phyloP scores from a whole-genome alignment of 2,329 filamentous ascomycete species.

The Sporothrix globosa region DNA sequence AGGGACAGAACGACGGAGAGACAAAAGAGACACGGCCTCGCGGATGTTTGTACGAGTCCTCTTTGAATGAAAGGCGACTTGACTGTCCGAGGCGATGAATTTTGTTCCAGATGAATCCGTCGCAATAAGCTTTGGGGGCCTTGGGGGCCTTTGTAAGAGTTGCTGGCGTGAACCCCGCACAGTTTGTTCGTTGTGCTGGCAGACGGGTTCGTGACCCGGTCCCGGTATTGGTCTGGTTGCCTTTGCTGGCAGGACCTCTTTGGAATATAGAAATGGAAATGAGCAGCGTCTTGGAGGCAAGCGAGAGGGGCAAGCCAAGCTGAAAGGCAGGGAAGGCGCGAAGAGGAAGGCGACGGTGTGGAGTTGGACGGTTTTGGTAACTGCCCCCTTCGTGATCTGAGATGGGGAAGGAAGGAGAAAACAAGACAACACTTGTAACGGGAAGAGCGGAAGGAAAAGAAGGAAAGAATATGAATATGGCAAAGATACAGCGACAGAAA shows the following conservation, averaged over 20 bases:
- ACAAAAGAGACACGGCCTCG: conserved; percentile 10
- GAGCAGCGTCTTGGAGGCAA: conserved; percentile 25
- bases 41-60: background rate
- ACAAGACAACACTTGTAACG: background rate
- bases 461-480: background rate
- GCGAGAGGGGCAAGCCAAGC: conserved; percentile 17
- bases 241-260: too few species aligned
- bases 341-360: background rate
- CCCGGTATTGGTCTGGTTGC: conserved; percentile 1
- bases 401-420: background rate
- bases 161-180: conserved; percentile 12
- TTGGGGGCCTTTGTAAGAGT: background rate
- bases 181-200: conserved; percentile 3
- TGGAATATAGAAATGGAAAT: background rate
- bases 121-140: background rate
- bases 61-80: background rate
- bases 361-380: conserved; percentile 19
- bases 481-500: conserved; percentile 2
- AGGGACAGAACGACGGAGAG: background rate
- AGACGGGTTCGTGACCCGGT: conserved; percentile 9
- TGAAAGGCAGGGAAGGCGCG: conserved; percentile 18
- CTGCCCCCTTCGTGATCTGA: background rate
- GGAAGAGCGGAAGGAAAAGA: background rate
- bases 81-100: background rate
- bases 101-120: conserved; percentile 10